phyloP scores from a whole-genome alignment of 2,329 filamentous ascomycete species.

The Metarhizium brunneum region DNA sequence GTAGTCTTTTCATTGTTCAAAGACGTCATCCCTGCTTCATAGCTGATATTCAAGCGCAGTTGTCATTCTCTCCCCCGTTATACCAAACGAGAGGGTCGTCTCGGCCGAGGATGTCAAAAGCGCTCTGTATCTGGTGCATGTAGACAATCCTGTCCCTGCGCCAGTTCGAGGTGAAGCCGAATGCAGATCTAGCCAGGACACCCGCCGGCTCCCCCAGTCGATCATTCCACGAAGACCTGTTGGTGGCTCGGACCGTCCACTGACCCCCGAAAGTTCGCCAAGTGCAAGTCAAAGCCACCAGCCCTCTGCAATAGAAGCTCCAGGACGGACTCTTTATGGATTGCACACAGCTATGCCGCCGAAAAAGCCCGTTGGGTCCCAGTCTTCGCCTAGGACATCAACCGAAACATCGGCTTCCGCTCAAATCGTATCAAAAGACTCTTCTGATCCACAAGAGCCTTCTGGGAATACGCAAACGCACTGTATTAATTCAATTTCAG shows the following conservation, averaged over 20 bases:
- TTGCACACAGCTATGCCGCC: conserved; percentile 11
- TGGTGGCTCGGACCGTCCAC: conserved; percentile 22
- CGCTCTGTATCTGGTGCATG: conserved; percentile 79
- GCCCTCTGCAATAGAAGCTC: neutral
- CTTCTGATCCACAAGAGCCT: neutral
- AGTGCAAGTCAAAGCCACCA: conserved; percentile 3
- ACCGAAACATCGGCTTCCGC: neutral
- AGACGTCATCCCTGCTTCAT: neutral
- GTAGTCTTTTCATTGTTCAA: conserved; percentile 33
- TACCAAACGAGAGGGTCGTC: conserved; percentile 81
- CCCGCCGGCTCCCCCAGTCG: conserved; percentile 8
- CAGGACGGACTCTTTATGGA: conserved; percentile 7
- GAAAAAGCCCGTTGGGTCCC: conserved; percentile 21
- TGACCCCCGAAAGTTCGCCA: conserved; percentile 16
- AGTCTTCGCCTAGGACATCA: conserved; percentile 6
- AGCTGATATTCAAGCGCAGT: conserved; percentile 41
- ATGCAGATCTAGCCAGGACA: conserved; percentile 34
- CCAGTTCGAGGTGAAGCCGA: conserved; percentile 19
- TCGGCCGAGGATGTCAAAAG: conserved; percentile 78
- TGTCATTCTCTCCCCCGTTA: conserved; percentile 84
- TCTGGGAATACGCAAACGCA: neutral
- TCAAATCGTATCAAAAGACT: neutral
- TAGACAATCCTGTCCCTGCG: conserved; percentile 30
- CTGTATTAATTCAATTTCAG: neutral
- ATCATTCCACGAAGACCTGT: conserved; percentile 42